Base-by-base conservation (phyloP, 1,284 basidiomycete genomes). In the Microbotryum silenes-acaulis region DNA sequence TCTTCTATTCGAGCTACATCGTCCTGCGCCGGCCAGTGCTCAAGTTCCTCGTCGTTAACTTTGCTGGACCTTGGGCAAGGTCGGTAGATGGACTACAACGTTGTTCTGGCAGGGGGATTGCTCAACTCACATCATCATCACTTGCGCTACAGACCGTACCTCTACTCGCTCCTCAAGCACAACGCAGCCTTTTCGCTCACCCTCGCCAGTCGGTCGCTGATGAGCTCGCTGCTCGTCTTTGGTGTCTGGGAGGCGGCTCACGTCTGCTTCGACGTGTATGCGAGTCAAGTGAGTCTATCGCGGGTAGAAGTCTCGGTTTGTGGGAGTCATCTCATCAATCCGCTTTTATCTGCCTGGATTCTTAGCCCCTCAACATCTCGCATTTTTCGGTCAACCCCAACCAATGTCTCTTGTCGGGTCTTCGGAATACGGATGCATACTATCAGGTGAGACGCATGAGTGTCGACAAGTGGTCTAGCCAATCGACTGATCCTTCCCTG, bases 351-450 rank as follows among this genome's bases (percentile, higher is more conserved):
- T 31, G 31, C 31, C 10, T 21, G 18, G 37, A 42, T 42, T 12
- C 12, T 42, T 57, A 71, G 65, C 66, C 66, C 3, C 61, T 70
- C 44, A 27, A 54, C 6, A 65, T 71, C n/a, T 67, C 69, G 23
- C 57, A 63, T 25, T 71, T 69, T 55, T 63, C 62, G 2, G 27
- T 62, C 2, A 66, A 65, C 44, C 65, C 69, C 33, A 65, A 65
- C 53, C 63, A 70, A 33, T 61, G 42, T 74, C 75, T 87, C 3
- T 75, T 87, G 6, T 83, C 85, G 2, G 86, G 85, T 5, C 76
- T 83, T 31, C 67, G 67, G 18, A 73, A 73, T 2, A 48, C 54
- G 7, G 73, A 75, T 31, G 58, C 68, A 12, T 75, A 75, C 64
- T 74, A 73, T 51, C 70, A 73, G 60, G 75, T 75, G 27, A 29